Base-by-base conservation (phyloP, 75 land plant genomes). In the Picea glauca region DNA sequence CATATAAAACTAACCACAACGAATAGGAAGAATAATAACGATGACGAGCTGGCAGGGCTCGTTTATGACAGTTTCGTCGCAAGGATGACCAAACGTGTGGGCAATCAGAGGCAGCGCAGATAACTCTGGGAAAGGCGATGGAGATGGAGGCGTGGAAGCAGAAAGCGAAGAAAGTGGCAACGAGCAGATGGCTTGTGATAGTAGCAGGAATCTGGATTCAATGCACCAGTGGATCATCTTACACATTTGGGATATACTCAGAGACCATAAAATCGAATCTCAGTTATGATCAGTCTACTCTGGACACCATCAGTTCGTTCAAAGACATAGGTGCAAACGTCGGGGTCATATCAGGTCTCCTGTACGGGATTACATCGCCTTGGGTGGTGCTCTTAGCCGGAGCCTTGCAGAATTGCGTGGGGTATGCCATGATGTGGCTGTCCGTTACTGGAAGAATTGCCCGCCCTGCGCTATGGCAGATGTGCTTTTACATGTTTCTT, bases 321-420 rank as follows among this genome's bases (percentile, higher is more conserved):
- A 96, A 96, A 62, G 94, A 95, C 85, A 30, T 95, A 64, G 98
- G 98, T 33, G 94, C 90, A 60, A 92, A 93, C 82, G 83, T 82
- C 62, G 99, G 99, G 43, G 61, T 93, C 75, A 65, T 92, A 76
- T 88, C 99, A 57, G 99, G 99, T 54, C 64, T 92, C 57, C 84
- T 96, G 84, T 93, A 88, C 81, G 83, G 82, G 57, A 30, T 72
- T n/a, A 68, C 79, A 18, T 81, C 88, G 5, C 86, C 90, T 4
- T 88, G 89, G 90, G 81, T 87, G 50, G 91, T 93, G 18, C 84
- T 84, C 31, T 7, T 81, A 13, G 85, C 82, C 8, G 99, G 95
- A 1, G 91, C 95, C 9, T 70, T 78, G 38, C 95, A 87, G 87
- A 82, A 84, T 76, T 84, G 88, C 79, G 60, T 60, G 8, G 99